A percentile compares a stretch with the other conserved stretches of the same genome.
phyloP scores from a whole-genome alignment of 139 green algal species.

The Mychonastes homosphaera region DNA sequence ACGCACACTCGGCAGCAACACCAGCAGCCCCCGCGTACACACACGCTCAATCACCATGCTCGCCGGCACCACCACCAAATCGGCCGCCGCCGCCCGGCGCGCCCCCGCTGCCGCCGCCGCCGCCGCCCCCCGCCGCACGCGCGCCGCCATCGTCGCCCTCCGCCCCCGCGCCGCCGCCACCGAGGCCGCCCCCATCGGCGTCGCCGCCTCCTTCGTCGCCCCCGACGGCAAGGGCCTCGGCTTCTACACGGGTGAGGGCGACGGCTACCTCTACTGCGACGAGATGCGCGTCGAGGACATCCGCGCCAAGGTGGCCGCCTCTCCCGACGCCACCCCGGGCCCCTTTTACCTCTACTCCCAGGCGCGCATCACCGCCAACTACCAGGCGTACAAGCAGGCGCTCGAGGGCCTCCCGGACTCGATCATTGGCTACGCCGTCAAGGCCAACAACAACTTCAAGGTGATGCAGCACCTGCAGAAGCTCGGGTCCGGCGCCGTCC shows the following conservation, averaged over 20 bases:
- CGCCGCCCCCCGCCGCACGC: no score
- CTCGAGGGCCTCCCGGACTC: slow-evolving; percentile 71
- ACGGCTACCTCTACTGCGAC: slow-evolving; percentile 91
- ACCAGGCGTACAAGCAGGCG: slow-evolving; percentile 70
- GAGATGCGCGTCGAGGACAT: slow-evolving; percentile 75
- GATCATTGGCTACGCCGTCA: slow-evolving; percentile 94
- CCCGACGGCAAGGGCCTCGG: slow-evolving; percentile 45
- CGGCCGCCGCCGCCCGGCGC: no score
- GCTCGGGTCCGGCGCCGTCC: slow-evolving; percentile 67
- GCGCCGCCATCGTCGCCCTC: no score
- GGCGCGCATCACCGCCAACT: slow-evolving; percentile 61
- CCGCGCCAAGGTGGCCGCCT: slow-evolving; percentile 33
- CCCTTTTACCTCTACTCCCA: slow-evolving; percentile 94
- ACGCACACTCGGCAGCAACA: no score
- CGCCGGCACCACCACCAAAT: no score
- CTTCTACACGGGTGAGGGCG: slow-evolving; percentile 76
- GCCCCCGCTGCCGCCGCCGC: no score
- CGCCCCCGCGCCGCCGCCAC: background rate
- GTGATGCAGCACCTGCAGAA: slow-evolving; percentile 73
- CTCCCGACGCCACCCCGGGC: slow-evolving; percentile 8
- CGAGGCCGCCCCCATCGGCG: slow-evolving; percentile 8
- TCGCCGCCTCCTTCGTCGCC: no score
- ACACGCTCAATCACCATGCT: no score
- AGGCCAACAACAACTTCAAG: slow-evolving; percentile 96
- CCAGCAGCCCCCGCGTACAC: no score